Percentiles rank a stretch among this genome's conserved stretches.
Conservation (phyloP, 257 asterid species). For the Agastache rugosa region DNA sequence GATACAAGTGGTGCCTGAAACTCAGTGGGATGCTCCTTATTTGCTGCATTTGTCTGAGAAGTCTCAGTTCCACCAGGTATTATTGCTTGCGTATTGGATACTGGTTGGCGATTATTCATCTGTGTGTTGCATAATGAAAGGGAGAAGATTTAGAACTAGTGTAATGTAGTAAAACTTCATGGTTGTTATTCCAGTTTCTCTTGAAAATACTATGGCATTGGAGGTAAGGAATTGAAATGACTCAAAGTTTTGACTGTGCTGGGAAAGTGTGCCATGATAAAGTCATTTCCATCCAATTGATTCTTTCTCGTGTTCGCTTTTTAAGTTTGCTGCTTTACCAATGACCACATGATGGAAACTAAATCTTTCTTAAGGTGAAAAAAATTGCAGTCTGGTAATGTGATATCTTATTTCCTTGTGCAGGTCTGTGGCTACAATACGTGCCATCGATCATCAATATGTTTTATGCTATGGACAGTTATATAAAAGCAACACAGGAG, state of each 20-base stretch:
- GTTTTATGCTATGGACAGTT: slow-evolving; percentile 81
- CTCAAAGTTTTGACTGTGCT: slow-evolving; percentile 8
- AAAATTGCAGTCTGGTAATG: slow-evolving; percentile 26
- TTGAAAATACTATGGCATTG: neutral
- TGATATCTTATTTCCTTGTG: slow-evolving; percentile 36
- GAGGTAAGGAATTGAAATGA: slow-evolving; percentile 25
- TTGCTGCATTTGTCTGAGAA: slow-evolving; percentile 69
- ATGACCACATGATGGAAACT: neutral
- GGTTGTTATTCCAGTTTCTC: slow-evolving; percentile 19
- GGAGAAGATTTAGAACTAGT: slow-evolving; percentile 15
- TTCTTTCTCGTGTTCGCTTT: slow-evolving; percentile 20
- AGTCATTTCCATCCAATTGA: slow-evolving; percentile 17
- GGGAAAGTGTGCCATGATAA: slow-evolving; percentile 12
- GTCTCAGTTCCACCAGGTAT: slow-evolving; percentile 87
- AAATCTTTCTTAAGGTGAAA: slow-evolving; percentile 16
- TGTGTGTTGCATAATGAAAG: slow-evolving; percentile 16
- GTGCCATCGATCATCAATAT: slow-evolving; percentile 68
- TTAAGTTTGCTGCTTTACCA: slow-evolving; percentile 8
- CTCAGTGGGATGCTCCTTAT: slow-evolving; percentile 80
- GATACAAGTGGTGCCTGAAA: slow-evolving; percentile 69
- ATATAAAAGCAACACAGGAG: slow-evolving; percentile 72
- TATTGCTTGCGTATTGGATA: slow-evolving; percentile 11
- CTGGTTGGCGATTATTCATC: slow-evolving; percentile 27
- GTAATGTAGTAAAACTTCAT: neutral
- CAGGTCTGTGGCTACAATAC: slow-evolving; percentile 91